Evolutionary conservation across 2,329 filamentous ascomycete species (phyloP), one percentile per base, ranked within the genome.

Genomic region (Cladosporium austrohemisphaericum): DNA sequence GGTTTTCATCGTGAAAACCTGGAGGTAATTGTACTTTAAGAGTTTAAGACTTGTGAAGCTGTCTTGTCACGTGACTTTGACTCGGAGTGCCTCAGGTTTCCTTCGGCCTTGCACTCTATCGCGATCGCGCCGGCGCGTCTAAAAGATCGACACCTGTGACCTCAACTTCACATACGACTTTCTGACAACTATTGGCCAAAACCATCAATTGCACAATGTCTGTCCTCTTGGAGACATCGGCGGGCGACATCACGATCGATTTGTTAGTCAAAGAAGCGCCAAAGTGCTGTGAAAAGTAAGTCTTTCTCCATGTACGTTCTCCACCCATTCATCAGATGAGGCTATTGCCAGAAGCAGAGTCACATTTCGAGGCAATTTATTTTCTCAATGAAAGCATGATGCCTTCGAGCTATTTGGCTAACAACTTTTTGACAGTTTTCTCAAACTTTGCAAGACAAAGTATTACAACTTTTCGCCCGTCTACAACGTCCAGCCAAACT

Each of bases 381-480:
- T n/a, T n/a, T n/a, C n/a, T n/a, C n/a, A n/a, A n/a, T n/a, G n/a
- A n/a, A n/a, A n/a, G n/a, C n/a, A n/a, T n/a, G n/a, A n/a, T n/a
- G 11, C 29, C 5, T 31, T 13, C 29, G 29, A 31, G 11, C 29
- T 19, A n/a, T 36, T 16, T 36, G 33, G 20, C 41, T 36, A 46
- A 36, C 7, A 6, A 13, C 3, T 10, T 23, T 22, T 25, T 63
- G 66, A 55, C 69, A 94, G 89, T 78, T 97, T 98, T 69, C 76
- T 98, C 50, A 97, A 98, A 78, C 87, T 98, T 60, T 96, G 93
- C 81, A 97, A 97, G 74, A 77, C 90, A 71, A 98, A 96, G 75
- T 98, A 97, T 74, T 98, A 96, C 82, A 97, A 97, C 75, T 97
- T 94, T 69, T 84, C 90, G 5, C 93, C 92, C 20, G 75, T 97